Conservation (phyloP, 805 yeast species). For the Ogataea populi-albae region DNA sequence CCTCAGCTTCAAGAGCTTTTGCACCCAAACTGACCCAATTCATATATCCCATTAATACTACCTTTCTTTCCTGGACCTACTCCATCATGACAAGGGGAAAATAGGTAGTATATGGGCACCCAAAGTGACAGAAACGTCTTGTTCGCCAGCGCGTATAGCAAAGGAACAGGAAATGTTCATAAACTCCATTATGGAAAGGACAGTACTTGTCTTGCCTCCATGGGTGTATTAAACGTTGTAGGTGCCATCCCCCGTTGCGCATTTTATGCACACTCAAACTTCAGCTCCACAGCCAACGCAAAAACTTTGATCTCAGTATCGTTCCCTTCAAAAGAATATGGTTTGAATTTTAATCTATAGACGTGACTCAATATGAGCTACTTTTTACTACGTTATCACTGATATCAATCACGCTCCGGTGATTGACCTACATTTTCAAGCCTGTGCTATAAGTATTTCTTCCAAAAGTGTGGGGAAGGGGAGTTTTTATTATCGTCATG, state of each 20-base stretch:
- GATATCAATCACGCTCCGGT: no score
- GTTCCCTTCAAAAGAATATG: neutral
- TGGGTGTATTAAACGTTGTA: neutral
- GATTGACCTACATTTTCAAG: no score
- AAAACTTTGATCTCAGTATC: neutral
- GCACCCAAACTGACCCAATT: slow-evolving; percentile 1
- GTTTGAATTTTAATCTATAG: slow-evolving; percentile 1
- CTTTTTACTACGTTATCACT: no score
- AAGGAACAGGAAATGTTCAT: slow-evolving; percentile 1
- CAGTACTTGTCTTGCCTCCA: slow-evolving; percentile 1
- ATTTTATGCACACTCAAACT: neutral
- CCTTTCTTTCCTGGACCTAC: slow-evolving; percentile 2
- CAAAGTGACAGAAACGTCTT: neutral
- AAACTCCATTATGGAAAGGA: neutral
- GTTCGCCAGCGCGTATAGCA: neutral
- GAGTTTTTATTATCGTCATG: no score
- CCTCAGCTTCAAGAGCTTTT: slow-evolving; percentile 3
- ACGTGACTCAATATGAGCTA: no score
- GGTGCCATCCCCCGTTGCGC: slow-evolving; percentile 1
- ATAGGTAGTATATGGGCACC: slow-evolving; percentile 1
- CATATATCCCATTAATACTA: slow-evolving; percentile 1
- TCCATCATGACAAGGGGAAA: slow-evolving; percentile 1
- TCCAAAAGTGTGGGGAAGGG: no score
- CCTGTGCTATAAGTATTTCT: no score
- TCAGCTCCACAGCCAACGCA: slow-evolving; percentile 2